Evolutionary conservation across 805 yeast species (phyloP), one percentile per base, ranked within the genome.

Genomic region (Candida verbasci): DNA sequence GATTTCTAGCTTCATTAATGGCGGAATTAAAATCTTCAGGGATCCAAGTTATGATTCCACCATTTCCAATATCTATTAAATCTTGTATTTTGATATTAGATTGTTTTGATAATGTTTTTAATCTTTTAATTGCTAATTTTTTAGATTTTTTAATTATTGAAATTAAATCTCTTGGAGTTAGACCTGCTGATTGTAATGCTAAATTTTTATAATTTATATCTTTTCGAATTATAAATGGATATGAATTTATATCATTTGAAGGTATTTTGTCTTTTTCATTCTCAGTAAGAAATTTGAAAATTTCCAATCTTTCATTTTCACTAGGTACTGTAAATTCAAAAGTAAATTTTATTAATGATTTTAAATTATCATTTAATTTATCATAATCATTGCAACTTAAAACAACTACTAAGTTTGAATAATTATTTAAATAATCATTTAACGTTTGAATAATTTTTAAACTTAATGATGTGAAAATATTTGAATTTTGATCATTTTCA

Each of bases 151-250:
- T 70, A 4, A 88, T 76, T 40, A 88, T 86, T 0, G 91, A 77
- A 3, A 62, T 62, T 31, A 91, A 65, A 55, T 93, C 97, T 15
- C 83, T 68, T 1, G 97, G 95, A 0, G 93, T 84, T 37, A 91
- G 67, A 15, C 97, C 97, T 2, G 97, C 97, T 41, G 95, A 84
- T 49, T 88, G 95, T 34, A 84, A 60, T 0, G 97, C 83, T 21
- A 93, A 62, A 0, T 76, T 60, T 1, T 68, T 60, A 5, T 74
- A 48, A 2, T 78, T 71, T 3, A 88, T 75, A 46, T 82, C 72
- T 22, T 45, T 50, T 34, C 72, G 47, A 12, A 50, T 46, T 10
- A 43, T 44, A 34, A 53, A 59, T 9, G 48, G 50, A n/a, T 20
- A 20, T 17, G 38, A 27, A 21, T 39, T 26, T 17, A 26, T 21